Percentiles rank a stretch among this genome's conserved stretches.
phyloP scores from a whole-genome alignment of 169 alveolate genomes.

The Cryptosporidium felis region DNA sequence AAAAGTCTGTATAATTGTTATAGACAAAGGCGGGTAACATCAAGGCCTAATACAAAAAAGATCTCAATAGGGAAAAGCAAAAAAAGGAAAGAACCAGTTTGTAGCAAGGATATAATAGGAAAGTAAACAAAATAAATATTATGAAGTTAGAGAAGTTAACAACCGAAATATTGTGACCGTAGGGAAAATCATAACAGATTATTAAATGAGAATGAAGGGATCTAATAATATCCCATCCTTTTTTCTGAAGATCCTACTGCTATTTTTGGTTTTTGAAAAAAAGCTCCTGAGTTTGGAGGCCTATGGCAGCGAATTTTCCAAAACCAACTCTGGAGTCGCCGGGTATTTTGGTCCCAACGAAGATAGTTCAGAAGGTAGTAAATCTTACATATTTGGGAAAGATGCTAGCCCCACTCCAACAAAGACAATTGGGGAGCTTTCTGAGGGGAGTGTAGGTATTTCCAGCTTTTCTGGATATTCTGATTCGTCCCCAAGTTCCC shows the following conservation, averaged over 20 bases:
- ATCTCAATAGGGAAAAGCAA: not conserved
- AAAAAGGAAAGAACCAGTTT: not conserved
- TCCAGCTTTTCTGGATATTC: no score
- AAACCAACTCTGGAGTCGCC: not conserved
- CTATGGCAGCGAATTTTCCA: not conserved
- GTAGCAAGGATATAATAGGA: not conserved
- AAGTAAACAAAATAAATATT: not conserved
- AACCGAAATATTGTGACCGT: not conserved
- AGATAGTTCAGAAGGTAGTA: not conserved
- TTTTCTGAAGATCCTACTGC: not conserved
- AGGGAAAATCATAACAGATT: not conserved
- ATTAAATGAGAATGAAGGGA: not conserved
- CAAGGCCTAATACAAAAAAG: no score
- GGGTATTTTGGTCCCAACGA: not conserved
- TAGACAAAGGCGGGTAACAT: no score
- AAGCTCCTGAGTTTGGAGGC: not conserved
- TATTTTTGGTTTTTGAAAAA: not conserved
- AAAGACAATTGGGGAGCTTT: slow-evolving; percentile 11
- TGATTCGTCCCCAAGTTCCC: not conserved
- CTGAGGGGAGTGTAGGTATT: no score
- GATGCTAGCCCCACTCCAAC: not conserved
- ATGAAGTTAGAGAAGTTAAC: not conserved
- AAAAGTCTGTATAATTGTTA: no score
- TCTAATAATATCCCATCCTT: slow-evolving; percentile 18
- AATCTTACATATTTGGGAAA: not conserved